Evolutionary conservation across 2,329 filamentous ascomycete species (phyloP).

Genomic region (Trichoderma sp.): DNA sequence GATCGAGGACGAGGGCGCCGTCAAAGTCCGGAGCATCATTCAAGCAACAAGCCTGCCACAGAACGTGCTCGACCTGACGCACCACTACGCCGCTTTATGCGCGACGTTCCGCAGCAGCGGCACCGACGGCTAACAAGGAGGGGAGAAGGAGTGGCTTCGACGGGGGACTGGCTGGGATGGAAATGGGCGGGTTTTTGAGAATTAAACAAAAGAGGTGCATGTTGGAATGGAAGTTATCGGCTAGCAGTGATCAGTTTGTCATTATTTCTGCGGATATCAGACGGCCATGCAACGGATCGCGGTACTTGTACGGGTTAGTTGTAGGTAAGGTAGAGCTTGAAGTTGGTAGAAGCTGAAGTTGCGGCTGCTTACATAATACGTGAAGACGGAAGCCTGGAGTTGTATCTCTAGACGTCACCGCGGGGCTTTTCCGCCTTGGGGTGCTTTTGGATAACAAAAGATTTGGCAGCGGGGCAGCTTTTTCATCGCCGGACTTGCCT

Average conservation of each 20-base stretch:
- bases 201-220: neutral
- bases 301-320: neutral
- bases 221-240: slow-evolving; percentile 6
- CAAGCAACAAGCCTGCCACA: slow-evolving; percentile 94
- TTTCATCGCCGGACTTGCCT: slow-evolving; percentile 8
- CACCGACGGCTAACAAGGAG: slow-evolving; percentile 68
- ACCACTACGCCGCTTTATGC: slow-evolving; percentile 93
- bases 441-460: neutral
- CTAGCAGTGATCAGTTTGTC: slow-evolving; percentile 9
- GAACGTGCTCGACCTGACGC: slow-evolving; percentile 88
- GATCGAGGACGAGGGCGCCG: slow-evolving; percentile 95
- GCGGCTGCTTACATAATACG: slow-evolving; percentile 15
- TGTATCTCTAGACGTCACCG: slow-evolving; percentile 15
- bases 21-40: slow-evolving; percentile 96
- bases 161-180: neutral
- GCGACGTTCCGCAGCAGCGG: slow-evolving; percentile 94
- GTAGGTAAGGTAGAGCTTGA: neutral
- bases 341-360: neutral
- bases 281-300: neutral
- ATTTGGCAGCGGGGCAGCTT: slow-evolving; percentile 25
- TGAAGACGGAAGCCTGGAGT: neutral
- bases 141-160: neutral
- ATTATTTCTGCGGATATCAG: neutral
- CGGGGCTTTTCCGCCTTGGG: slow-evolving; percentile 13
- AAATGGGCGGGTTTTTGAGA: neutral